Evolutionary conservation across 2,329 filamentous ascomycete species (phyloP).

Genomic region (Scortechinia acanthostroma): DNA sequence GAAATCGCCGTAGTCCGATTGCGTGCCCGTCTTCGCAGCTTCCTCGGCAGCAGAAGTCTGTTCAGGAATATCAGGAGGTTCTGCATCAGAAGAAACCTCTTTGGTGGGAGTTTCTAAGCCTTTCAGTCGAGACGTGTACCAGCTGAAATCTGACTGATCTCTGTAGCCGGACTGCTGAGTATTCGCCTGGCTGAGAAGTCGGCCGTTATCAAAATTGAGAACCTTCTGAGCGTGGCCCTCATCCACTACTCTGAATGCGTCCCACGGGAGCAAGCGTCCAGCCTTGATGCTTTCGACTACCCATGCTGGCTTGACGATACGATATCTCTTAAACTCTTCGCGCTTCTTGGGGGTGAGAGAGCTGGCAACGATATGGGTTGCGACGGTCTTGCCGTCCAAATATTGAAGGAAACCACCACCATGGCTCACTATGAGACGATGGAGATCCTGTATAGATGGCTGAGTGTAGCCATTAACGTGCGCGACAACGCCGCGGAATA

Average conservation of each 20-base stretch:
- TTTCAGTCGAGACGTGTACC: not conserved
- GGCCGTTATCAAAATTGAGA: conserved; percentile 43
- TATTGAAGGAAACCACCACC: conserved; percentile 95
- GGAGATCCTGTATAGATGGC: conserved; percentile 80
- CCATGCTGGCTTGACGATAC: conserved; percentile 92
- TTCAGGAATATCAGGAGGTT: not conserved
- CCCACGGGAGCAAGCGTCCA: conserved; percentile 78
- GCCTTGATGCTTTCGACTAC: conserved; percentile 81
- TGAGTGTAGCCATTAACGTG: conserved; percentile 96
- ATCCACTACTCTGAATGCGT: conserved; percentile 74
- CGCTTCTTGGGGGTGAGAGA: conserved; percentile 86
- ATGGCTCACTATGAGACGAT: conserved; percentile 80
- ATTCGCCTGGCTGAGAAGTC: not conserved
- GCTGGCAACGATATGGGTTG: conserved; percentile 91
- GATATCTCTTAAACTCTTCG: conserved; percentile 78
- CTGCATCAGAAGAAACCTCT: not conserved
- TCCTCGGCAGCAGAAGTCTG: not conserved
- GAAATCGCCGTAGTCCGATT: not conserved
- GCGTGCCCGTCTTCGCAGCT: not conserved
- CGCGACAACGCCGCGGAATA: conserved; percentile 85
- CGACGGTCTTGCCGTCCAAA: conserved; percentile 85
- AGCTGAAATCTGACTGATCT: not conserved
- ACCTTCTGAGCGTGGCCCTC: conserved; percentile 78
- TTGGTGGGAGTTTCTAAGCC: not conserved
- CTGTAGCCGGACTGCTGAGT: not conserved